Evolutionary conservation across 352 stramenopile genomes (phyloP), one percentile per base, ranked within the genome.

Genomic region (Phytopythium ostracodes): DNA sequence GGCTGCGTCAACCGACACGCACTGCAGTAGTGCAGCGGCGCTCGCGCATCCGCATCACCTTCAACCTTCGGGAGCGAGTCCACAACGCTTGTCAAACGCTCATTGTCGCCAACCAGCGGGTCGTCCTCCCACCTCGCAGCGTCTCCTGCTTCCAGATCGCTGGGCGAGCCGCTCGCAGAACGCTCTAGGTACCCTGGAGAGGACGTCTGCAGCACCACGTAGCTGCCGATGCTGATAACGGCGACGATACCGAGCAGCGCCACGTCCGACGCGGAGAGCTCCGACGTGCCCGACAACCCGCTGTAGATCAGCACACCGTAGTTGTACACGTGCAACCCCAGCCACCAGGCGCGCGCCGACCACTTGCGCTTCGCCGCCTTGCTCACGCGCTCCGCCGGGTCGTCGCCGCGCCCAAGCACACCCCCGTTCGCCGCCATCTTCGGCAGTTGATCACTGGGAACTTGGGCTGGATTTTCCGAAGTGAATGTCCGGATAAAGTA

Each of bases 291-390:
- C 18, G 87, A 68, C 43, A 72, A 60, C 24, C 66, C 66, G 17
- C 57, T 71, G 53, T 86, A 70, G 27, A 77, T 62, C 38, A 88
- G 71, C 50, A 62, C 66, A 2, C 22, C 66, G 63, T 91, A 93
- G 56, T 73, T 77, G 44, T 84, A 87, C 9, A 82, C 62, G 38
- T 93, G 84, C 14, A 91, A 65, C 1, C 65, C 70, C 15, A 91
- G 42, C 81, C 84, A 93, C 84, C 81, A 93, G 1, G 72, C 62
- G 25, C 81, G 77, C 38, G 81, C 79, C 29, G 79, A 90, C 77
- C 80, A 89, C 66, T 82, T 84, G 35, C 81, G 82, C 69, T 76
- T 58, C 36, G 50, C 70, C 8, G 74, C 81, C 24, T 62, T 46
- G n/a, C 58, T 44, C 15, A 75, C 63, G 56, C 68, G 66, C 55